Percentiles rank a stretch among this genome's conserved stretches.
phyloP scores from a whole-genome alignment of 176 grass and related monocot species.

The Zea luxurians region DNA sequence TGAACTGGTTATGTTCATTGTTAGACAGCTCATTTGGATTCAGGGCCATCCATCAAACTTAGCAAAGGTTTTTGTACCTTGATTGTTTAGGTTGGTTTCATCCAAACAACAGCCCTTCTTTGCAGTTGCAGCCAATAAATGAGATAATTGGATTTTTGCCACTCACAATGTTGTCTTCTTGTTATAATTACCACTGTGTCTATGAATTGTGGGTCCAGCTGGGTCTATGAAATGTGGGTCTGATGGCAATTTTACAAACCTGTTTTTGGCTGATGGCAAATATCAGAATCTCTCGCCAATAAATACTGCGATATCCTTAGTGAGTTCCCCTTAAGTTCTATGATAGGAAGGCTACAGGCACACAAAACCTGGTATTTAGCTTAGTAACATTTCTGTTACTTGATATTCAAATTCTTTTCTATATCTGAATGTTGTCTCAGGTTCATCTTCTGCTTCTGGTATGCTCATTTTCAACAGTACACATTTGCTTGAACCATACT shows the following conservation, averaged over 20 bases:
- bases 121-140: conserved; percentile 3
- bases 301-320: neutral
- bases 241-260: too few species aligned
- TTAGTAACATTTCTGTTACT: neutral
- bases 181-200: too few species aligned
- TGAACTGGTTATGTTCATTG: neutral
- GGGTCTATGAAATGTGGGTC: too few species aligned
- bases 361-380: neutral
- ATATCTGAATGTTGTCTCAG: neutral
- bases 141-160: too few species aligned
- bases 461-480: neutral
- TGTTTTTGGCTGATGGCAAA: too few species aligned
- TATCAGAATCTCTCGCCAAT: too few species aligned
- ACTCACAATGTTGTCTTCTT: too few species aligned
- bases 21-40: neutral
- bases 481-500: neutral
- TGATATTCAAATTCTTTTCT: neutral
- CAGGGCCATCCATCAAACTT: neutral
- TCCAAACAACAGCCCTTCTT: neutral
- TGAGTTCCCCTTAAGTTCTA: neutral
- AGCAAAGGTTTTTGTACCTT: neutral
- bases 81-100: conserved; percentile 1
- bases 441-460: conserved; percentile 3
- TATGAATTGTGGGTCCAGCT: too few species aligned
- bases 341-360: neutral